These are phyloP conservation scores for Cyclotella kingstonii DNA, from an alignment of 108 stramenopile genomes.

Conservation along the genomic window DNA sequence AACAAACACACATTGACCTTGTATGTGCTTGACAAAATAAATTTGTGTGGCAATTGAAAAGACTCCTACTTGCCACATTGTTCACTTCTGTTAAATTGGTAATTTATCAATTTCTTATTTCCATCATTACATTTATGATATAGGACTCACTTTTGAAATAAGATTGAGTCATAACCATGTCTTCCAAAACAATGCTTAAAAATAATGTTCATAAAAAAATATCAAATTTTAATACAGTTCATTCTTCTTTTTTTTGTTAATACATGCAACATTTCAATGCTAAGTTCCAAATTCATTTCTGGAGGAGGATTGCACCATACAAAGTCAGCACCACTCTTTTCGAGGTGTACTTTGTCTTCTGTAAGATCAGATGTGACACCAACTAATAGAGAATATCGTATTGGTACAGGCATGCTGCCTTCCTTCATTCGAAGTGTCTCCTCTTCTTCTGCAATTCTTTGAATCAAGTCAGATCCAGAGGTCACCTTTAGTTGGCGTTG, in stretches of 20 bases:
- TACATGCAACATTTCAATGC: slow-evolving; percentile 45
- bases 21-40: too few species aligned
- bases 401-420: background rate
- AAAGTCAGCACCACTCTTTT: slow-evolving; percentile 55
- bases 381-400: slow-evolving; percentile 51
- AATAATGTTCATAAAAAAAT: too few species aligned
- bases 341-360: slow-evolving; percentile 35
- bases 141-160: too few species aligned
- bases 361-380: slow-evolving; percentile 54
- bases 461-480: slow-evolving; percentile 24
- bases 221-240: too few species aligned
- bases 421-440: background rate
- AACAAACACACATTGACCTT: too few species aligned
- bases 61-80: too few species aligned
- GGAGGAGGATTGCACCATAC: slow-evolving; percentile 73
- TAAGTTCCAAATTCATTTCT: slow-evolving; percentile 41
- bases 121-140: too few species aligned
- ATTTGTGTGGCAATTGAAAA: too few species aligned
- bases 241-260: slow-evolving; percentile 50
- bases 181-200: too few species aligned
- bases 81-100: too few species aligned
- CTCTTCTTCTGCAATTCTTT: slow-evolving; percentile 22
- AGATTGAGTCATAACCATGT: too few species aligned
- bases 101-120: too few species aligned
- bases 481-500: slow-evolving; percentile 29